Evolutionary conservation across 495 filamentous ascomycete species (phyloP).

Genomic region (Penicillium argentinense): DNA sequence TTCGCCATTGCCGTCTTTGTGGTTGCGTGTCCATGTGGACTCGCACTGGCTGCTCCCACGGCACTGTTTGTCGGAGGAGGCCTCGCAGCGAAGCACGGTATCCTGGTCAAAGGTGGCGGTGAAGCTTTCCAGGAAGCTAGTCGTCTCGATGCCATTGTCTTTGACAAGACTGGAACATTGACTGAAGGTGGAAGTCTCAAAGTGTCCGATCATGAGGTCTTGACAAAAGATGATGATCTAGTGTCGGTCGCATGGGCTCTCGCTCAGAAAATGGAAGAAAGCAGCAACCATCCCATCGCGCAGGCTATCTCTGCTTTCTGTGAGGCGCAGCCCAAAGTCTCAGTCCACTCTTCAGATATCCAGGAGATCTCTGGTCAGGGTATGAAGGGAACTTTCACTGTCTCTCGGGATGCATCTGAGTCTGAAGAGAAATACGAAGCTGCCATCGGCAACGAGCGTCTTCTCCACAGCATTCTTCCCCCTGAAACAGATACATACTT

Average conservation of each 20-base stretch:
- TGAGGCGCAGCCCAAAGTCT: slow-evolving; percentile 30
- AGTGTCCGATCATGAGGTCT: slow-evolving; percentile 69
- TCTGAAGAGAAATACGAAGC: slow-evolving; percentile 52
- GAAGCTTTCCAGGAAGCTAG: slow-evolving; percentile 96
- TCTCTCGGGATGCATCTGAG: slow-evolving; percentile 27
- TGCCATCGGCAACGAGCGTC: slow-evolving; percentile 79
- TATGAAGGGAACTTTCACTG: slow-evolving; percentile 65
- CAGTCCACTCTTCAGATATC: slow-evolving; percentile 47
- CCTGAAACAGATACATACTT: slow-evolving; percentile 33
- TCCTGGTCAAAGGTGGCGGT: slow-evolving; percentile 92
- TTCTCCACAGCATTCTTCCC: slow-evolving; percentile 50
- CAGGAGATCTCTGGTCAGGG: slow-evolving; percentile 82
- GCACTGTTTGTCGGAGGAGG: slow-evolving; percentile 91
- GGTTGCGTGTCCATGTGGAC: slow-evolving; percentile 90
- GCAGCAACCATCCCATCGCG: slow-evolving; percentile 84
- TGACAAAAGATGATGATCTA: slow-evolving; percentile 40
- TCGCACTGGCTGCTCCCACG: slow-evolving; percentile 89
- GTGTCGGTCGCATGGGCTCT: slow-evolving; percentile 48
- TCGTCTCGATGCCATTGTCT: slow-evolving; percentile 79
- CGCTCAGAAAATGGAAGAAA: slow-evolving; percentile 71
- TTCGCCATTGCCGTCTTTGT: slow-evolving; percentile 97
- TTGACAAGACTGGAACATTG: slow-evolving; percentile 95
- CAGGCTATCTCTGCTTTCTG: slow-evolving; percentile 77
- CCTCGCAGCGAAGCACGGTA: slow-evolving; percentile 82
- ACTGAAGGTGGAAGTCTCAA: slow-evolving; percentile 80